Conservation (phyloP, 2,329 filamentous ascomycete species). For the Aureobasidium melanogenum region DNA sequence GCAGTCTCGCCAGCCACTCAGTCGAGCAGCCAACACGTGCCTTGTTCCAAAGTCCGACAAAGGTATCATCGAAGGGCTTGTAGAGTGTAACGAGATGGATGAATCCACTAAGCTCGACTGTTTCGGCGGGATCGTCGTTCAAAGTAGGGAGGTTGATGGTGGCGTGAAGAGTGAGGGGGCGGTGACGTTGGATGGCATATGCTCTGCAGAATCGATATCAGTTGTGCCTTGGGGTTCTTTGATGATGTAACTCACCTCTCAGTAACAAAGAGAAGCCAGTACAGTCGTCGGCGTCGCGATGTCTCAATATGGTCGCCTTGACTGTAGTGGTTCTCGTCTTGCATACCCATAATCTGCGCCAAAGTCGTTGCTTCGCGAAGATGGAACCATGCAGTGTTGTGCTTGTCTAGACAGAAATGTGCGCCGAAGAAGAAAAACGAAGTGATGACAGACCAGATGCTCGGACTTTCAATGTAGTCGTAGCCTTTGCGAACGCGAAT, state of each 20-base stretch:
- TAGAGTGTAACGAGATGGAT: conserved; percentile 53
- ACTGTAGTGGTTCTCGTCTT: conserved; percentile 49
- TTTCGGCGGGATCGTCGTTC: conserved; percentile 44
- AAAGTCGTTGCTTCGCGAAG: conserved; percentile 53
- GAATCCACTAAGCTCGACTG: conserved; percentile 49
- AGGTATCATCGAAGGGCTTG: conserved; percentile 54
- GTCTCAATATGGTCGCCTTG: conserved; percentile 41
- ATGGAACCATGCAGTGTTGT: conserved; percentile 54
- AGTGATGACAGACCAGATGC: conserved; percentile 49
- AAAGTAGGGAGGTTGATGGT: conserved; percentile 47
- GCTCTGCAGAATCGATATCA: conserved; percentile 36
- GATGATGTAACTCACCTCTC: conserved; percentile 38
- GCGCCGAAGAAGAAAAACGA: conserved; percentile 54
- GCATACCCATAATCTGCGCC: conserved; percentile 49
- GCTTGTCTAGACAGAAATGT: conserved; percentile 53
- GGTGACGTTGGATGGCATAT: conserved; percentile 55
- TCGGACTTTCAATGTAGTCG: conserved; percentile 49
- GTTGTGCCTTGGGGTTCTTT: neutral
- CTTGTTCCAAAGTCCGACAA: conserved; percentile 57
- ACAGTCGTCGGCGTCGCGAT: conserved; percentile 47
- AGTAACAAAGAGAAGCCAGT: conserved; percentile 55
- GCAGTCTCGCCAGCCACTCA: conserved; percentile 38
- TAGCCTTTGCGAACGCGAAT: conserved; percentile 47
- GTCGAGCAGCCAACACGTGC: conserved; percentile 37
- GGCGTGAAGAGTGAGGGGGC: conserved; percentile 52